Percentiles rank a stretch among this genome's conserved stretches.
These are phyloP conservation scores for Coleophoma cylindrospora DNA, from an alignment of 2,329 filamentous ascomycete genomes.

Conservation along the genomic window DNA sequence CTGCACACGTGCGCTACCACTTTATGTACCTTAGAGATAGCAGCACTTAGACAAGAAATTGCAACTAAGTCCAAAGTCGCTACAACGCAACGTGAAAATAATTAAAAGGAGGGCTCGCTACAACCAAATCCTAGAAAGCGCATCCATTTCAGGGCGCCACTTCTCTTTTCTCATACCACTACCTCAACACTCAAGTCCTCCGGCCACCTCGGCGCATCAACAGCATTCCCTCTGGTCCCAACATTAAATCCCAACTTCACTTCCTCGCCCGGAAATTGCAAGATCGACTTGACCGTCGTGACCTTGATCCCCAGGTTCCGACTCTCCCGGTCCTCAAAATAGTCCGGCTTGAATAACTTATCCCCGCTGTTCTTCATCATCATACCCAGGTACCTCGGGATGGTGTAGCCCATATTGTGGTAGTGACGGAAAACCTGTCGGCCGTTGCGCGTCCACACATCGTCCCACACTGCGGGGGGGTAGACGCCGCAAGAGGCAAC, in stretches of 20 bases:
- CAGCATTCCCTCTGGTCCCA: slow-evolving; percentile 43
- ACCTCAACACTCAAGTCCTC: slow-evolving; percentile 34
- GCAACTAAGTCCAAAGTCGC: too few species aligned
- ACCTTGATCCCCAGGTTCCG: slow-evolving; percentile 33
- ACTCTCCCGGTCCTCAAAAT: slow-evolving; percentile 39
- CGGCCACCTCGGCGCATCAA: slow-evolving; percentile 43
- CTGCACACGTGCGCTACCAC: too few species aligned
- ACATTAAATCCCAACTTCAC: slow-evolving; percentile 40
- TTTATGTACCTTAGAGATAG: too few species aligned
- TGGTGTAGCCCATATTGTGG: slow-evolving; percentile 37
- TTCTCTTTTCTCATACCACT: slow-evolving; percentile 13
- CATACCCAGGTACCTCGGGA: slow-evolving; percentile 35
- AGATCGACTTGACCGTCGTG: slow-evolving; percentile 36
- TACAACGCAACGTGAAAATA: too few species aligned
- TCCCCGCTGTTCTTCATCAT: slow-evolving; percentile 31
- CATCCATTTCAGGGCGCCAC: too few species aligned
- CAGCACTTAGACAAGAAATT: too few species aligned
- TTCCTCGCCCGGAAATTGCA: slow-evolving; percentile 30
- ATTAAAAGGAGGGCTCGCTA: too few species aligned
- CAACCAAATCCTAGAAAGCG: too few species aligned
- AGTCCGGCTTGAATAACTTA: slow-evolving; percentile 38
- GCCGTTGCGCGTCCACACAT: slow-evolving; percentile 40
- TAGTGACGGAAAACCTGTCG: slow-evolving; percentile 44
- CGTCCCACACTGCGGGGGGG: slow-evolving; percentile 38
- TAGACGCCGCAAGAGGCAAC: slow-evolving; percentile 32